A percentile compares a stretch with the other conserved stretches of the same genome.
phyloP scores from a whole-genome alignment of 345 rosid genomes.

The Combretum micranthum region DNA sequence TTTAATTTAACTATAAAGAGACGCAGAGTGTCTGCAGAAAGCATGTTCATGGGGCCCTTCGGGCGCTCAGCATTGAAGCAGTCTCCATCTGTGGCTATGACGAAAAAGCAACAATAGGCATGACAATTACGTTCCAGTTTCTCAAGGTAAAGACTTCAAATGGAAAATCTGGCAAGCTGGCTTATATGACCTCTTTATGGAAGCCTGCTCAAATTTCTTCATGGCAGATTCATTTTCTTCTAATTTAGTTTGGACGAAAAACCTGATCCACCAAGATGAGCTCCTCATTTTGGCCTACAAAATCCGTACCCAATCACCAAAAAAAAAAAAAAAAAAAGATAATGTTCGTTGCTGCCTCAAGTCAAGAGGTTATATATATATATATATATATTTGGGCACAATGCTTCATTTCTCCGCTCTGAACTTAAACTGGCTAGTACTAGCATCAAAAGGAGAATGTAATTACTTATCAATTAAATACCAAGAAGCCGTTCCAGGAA shows the following conservation, averaged over 20 bases:
- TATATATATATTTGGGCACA: too few species aligned
- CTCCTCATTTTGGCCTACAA: conserved; percentile 81
- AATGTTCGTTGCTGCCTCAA: too few species aligned
- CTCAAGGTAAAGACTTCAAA: conserved; percentile 44
- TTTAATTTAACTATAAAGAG: too few species aligned
- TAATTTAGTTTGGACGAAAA: conserved; percentile 48
- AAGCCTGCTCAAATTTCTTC: conserved; percentile 78
- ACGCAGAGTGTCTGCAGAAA: too few species aligned
- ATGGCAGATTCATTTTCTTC: conserved; percentile 59
- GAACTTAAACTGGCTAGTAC: too few species aligned
- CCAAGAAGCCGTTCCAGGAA: too few species aligned
- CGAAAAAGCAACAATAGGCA: neutral
- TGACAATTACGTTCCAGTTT: neutral
- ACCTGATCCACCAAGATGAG: conserved; percentile 83
- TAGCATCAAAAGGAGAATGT: too few species aligned
- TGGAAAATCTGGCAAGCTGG: conserved; percentile 89
- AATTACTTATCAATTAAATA: too few species aligned
- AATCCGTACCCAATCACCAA: too few species aligned
- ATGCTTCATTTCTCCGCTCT: too few species aligned
- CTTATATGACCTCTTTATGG: conserved; percentile 46
- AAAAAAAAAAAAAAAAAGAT: too few species aligned
- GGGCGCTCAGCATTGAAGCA: neutral
- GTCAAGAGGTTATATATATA: too few species aligned
- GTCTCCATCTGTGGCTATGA: neutral
- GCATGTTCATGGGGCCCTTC: neutral